A percentile compares a stretch with the other conserved stretches of the same genome.
Evolutionary conservation across 1,284 basidiomycete genomes (phyloP).

Genomic region (Irpex sp.): DNA sequence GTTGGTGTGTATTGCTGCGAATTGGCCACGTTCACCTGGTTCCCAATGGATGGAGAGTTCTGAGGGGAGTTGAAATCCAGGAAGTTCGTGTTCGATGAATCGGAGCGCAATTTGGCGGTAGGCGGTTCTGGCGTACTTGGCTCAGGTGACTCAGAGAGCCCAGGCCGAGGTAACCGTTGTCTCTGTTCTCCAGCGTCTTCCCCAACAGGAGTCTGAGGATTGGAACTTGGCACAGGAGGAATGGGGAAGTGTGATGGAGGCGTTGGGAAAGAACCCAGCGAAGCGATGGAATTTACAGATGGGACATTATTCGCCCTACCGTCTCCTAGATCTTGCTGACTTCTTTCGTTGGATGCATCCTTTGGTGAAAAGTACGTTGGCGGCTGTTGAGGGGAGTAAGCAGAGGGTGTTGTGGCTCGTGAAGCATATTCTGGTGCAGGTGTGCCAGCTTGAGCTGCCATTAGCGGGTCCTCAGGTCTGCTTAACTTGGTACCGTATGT

Average conservation of each 20-base stretch:
- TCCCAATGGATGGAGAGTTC: neutral
- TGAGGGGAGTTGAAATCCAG: constrained; percentile 7
- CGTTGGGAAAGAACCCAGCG: constrained; percentile 65
- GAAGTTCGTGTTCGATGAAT: constrained; percentile 5
- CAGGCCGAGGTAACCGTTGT: neutral
- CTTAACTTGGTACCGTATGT: neutral
- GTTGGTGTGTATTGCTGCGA: neutral
- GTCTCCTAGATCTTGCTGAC: constrained; percentile 3
- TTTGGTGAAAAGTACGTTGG: constrained; percentile 16
- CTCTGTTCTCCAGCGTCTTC: neutral
- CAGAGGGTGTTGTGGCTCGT: constrained; percentile 15
- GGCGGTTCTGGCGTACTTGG: neutral
- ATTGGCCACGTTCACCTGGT: constrained; percentile 2
- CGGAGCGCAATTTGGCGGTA: neutral
- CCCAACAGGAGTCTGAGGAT: neutral
- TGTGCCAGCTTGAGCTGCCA: neutral
- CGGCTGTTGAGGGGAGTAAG: constrained; percentile 10
- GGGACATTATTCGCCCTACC: neutral
- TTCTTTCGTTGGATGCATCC: neutral
- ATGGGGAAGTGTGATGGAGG: constrained; percentile 70
- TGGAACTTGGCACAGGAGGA: constrained; percentile 35
- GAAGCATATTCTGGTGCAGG: constrained; percentile 25
- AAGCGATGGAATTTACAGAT: constrained; percentile 42
- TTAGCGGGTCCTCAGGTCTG: neutral
- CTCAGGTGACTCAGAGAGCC: neutral